phyloP scores from a whole-genome alignment of 1,284 basidiomycete genomes.

The Pseudozyma thailandica region DNA sequence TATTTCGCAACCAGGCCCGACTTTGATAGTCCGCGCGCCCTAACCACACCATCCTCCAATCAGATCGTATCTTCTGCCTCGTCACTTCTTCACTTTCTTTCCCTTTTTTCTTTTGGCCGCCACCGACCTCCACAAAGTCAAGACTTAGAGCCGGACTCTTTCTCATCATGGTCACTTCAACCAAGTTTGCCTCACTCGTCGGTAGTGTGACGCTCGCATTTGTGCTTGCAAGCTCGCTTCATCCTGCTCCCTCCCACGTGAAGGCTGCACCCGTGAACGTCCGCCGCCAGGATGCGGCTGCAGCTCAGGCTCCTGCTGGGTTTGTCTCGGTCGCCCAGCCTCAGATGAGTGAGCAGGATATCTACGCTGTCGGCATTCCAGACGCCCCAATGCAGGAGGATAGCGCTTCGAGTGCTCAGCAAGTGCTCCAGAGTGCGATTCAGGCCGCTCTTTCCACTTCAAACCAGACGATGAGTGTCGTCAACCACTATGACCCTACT shows the following conservation, averaged over 20 bases:
- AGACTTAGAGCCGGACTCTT: conserved; percentile 1
- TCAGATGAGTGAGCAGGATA: conserved; percentile 36
- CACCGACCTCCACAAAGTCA: conserved; percentile 4
- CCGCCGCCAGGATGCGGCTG: conserved; percentile 14
- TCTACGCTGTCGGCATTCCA: conserved; percentile 39
- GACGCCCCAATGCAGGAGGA: not conserved
- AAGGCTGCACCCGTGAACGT: conserved; percentile 25
- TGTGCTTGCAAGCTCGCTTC: conserved; percentile 26
- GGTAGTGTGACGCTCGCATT: conserved; percentile 34
- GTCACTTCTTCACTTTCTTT: not conserved
- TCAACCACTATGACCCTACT: conserved; percentile 29
- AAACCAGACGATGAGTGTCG: conserved; percentile 9
- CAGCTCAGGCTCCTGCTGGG: conserved; percentile 17
- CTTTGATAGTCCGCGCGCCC: conserved; percentile 33
- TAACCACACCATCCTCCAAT: not conserved
- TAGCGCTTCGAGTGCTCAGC: not conserved
- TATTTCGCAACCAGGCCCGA: conserved; percentile 8
- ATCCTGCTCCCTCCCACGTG: conserved; percentile 7
- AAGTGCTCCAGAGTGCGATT: conserved; percentile 20
- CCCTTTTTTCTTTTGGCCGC: conserved; percentile 5
- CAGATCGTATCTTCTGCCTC: not conserved
- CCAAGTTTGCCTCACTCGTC: conserved; percentile 41
- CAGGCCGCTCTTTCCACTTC: conserved; percentile 7
- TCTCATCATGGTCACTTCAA: conserved; percentile 20
- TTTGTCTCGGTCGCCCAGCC: conserved; percentile 41